These are phyloP conservation scores for Cladosporium cucumerinum DNA, from an alignment of 2,329 filamentous ascomycete genomes.

Conservation along the genomic window DNA sequence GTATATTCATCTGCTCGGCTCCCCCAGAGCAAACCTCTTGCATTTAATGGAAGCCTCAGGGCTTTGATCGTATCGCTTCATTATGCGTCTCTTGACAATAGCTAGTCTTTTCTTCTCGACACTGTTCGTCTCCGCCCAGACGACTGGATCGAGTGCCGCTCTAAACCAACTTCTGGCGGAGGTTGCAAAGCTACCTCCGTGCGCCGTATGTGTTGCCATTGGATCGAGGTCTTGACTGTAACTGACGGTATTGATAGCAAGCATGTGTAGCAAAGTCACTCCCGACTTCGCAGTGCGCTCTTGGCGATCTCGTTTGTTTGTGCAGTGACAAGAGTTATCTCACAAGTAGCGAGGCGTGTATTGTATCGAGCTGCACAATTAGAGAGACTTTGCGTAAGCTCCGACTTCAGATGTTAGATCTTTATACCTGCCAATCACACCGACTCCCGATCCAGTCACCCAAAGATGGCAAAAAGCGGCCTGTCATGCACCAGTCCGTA, in stretches of 20 bases:
- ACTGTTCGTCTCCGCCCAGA: background rate
- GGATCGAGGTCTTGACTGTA: too few relatives aligned
- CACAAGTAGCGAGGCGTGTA: background rate
- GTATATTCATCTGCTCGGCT: background rate
- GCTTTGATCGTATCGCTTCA: background rate
- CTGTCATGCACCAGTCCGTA: background rate
- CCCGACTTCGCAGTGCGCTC: background rate
- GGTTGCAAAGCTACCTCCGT: background rate
- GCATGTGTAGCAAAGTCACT: background rate
- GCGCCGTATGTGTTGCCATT: background rate
- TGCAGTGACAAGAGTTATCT: background rate
- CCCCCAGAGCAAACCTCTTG: background rate
- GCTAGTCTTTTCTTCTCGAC: background rate
- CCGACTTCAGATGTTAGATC: background rate
- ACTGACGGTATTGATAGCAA: background rate
- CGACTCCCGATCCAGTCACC: background rate
- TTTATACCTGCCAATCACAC: background rate
- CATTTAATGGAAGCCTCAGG: background rate
- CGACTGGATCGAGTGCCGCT: background rate
- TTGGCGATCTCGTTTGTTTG: background rate
- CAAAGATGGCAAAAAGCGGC: conserved; percentile 5
- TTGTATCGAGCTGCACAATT: background rate
- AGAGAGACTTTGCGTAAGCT: background rate
- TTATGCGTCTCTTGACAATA: background rate
- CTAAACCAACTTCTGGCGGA: background rate